A percentile compares a stretch with the other conserved stretches of the same genome.
Conservation (phyloP, 2,329 filamentous ascomycete genomes). For the Chaetomium olivaceum region DNA sequence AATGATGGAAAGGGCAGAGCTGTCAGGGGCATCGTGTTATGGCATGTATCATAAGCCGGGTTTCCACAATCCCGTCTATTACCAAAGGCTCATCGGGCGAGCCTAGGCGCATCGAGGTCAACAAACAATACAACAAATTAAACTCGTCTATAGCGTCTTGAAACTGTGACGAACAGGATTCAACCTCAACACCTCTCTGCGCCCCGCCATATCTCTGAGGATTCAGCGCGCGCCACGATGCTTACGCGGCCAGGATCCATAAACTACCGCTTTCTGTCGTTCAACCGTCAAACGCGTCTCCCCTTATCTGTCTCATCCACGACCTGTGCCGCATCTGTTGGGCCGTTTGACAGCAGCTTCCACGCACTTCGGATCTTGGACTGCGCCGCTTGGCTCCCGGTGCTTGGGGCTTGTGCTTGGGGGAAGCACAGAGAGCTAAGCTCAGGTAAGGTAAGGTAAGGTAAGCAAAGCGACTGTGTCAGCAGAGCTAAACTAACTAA, state of each 20-base stretch:
- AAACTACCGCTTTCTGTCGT: neutral
- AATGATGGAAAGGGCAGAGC: neutral
- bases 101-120: neutral
- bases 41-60: neutral
- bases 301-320: neutral
- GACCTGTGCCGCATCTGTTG: neutral
- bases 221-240: neutral
- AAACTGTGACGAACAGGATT: neutral
- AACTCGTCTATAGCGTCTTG: neutral
- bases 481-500: too few relatives aligned
- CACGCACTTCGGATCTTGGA: neutral
- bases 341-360: neutral
- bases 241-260: neutral
- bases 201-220: neutral
- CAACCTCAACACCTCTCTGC: neutral
- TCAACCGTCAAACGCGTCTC: neutral
- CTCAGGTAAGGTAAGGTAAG: neutral
- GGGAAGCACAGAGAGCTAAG: neutral
- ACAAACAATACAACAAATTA: neutral
- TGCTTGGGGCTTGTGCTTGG: too few relatives aligned
- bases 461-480: too few relatives aligned
- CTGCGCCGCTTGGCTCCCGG: neutral
- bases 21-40: neutral
- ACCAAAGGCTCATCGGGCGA: neutral
- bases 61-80: neutral